Conservation (phyloP, 1,284 basidiomycete genomes). For the Schizophyllum amplum region DNA sequence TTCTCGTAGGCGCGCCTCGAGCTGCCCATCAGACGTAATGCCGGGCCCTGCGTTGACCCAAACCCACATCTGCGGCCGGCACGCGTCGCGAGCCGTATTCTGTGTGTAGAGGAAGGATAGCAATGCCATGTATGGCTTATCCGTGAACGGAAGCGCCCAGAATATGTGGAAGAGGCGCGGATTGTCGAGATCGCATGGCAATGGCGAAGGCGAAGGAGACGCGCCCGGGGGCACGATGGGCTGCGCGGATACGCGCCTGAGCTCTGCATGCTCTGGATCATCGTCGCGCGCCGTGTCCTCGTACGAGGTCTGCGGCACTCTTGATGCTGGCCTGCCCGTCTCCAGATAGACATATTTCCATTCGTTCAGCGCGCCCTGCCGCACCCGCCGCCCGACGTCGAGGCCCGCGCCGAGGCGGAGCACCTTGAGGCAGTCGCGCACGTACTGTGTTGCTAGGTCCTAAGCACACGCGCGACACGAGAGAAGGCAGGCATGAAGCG, state of each 20-base stretch:
- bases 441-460: constrained; percentile 36
- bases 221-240: constrained; percentile 31
- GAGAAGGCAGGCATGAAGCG: constrained; percentile 10
- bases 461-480: constrained; percentile 2
- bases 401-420: constrained; percentile 64
- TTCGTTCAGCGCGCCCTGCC: constrained; percentile 48
- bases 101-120: constrained; percentile 76
- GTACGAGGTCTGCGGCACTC: constrained; percentile 31
- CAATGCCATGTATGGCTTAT: constrained; percentile 74
- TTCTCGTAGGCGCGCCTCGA: constrained; percentile 28
- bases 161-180: constrained; percentile 77
- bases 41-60: constrained; percentile 73
- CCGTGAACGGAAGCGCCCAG: constrained; percentile 77
- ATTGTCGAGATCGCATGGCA: constrained; percentile 60
- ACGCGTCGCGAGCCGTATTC: constrained; percentile 47
- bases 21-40: constrained; percentile 50
- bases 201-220: constrained; percentile 46
- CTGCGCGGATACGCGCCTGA: constrained; percentile 25
- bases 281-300: constrained; percentile 32
- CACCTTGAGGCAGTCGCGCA: constrained; percentile 72
- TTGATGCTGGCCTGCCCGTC: constrained; percentile 16
- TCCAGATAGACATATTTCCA: constrained; percentile 64
- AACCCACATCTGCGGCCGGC: constrained; percentile 72
- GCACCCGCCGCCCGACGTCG: constrained; percentile 54
- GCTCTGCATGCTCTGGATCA: constrained; percentile 9